Base-by-base conservation (phyloP, 352 stramenopile genomes). In the Phytophthora nicotianae region DNA sequence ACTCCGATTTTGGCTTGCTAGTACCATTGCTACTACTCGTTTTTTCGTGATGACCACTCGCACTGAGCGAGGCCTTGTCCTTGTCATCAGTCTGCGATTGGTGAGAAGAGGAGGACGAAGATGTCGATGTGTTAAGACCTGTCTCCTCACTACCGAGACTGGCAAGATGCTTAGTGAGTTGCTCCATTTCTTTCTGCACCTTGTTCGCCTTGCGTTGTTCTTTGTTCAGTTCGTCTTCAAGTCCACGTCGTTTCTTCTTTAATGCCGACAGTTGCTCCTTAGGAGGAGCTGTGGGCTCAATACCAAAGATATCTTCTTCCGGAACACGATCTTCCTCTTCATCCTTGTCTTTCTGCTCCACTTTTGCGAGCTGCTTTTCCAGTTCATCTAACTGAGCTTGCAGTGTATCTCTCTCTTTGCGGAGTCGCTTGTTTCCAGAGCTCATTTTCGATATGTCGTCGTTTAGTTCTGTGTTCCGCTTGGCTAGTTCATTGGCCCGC, bases 361-460 rank as follows among this genome's bases (percentile, higher is more conserved):
- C 64, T 57, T 91, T 86, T 14, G 79, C 53, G 16, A 93, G 68
- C 41, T 83, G 65, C 26, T 77, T 89, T 46, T 93, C 81, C 8
- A 94, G 49, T 43, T 89, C 83, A 48, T 96, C 81, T 59, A 92
- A 63, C 42, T 77, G 55, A 3, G 74, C 58, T 48, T 96, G 85
- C 47, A 93, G 65, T 27, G 77, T 68, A 48, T 87, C 79, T 10
- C 79, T 81, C 59, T 96, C 85, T 74, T 93, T 93, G 5, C 85
- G 75, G 32, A 96, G 58, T 19, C 83, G 76, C 53, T 96, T 96
- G 65, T 96, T 96, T 7, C 82, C 87, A 16, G 83, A 75, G 17
- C 73, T 86, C 83, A 96, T 93, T 62, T 90, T 90, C 6, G 69
- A 72, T 50, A 96, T 96, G 35, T 96, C 87, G 11, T 96, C 83